These are phyloP conservation scores for Lathyrus tuberosus DNA, from an alignment of 306 rosid species.

Conservation along the genomic window DNA sequence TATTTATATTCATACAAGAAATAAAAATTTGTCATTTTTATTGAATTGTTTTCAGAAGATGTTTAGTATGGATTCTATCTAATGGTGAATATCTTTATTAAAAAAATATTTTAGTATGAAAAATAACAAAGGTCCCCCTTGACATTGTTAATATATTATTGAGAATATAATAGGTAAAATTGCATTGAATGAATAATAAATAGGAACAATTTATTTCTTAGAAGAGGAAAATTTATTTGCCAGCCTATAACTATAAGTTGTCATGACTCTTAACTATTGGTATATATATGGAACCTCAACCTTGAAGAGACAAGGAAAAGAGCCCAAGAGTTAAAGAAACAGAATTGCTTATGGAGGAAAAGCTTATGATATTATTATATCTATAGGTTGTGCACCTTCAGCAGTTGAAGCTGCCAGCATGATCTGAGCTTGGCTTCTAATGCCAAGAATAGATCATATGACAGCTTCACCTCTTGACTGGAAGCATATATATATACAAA, in stretches of 20 bases:
- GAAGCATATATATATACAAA: constrained; percentile 50
- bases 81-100: too few species aligned
- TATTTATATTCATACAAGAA: too few species aligned
- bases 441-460: constrained; percentile 68
- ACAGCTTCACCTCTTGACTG: constrained; percentile 74
- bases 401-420: constrained; percentile 96
- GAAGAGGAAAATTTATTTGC: not conserved
- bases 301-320: too few species aligned
- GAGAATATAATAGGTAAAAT: too few species aligned
- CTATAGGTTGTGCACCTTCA: constrained; percentile 47
- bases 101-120: too few species aligned
- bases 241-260: constrained; percentile 10
- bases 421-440: constrained; percentile 61
- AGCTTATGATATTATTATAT: not conserved
- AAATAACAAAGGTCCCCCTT: too few species aligned
- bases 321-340: not conserved
- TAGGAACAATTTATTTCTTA: too few species aligned
- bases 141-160: too few species aligned
- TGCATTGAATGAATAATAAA: too few species aligned
- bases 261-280: constrained; percentile 35
- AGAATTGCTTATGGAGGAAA: not conserved
- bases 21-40: too few species aligned
- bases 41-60: too few species aligned
- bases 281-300: constrained; percentile 26
- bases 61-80: too few species aligned